These are phyloP conservation scores for Lasiosphaeris hirsuta DNA, from an alignment of 495 filamentous ascomycete genomes.

Conservation along the genomic window DNA sequence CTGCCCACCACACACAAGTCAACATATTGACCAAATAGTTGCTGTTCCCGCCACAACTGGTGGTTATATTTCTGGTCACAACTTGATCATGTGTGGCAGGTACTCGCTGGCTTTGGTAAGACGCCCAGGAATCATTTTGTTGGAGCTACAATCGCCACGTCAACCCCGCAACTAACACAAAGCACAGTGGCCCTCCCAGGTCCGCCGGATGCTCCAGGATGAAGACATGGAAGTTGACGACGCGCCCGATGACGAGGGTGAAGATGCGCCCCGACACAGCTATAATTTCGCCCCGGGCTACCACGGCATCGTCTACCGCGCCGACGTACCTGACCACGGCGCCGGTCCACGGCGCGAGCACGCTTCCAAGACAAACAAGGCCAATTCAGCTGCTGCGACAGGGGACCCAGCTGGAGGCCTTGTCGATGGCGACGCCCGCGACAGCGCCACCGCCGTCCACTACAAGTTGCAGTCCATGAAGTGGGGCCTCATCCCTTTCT, in stretches of 20 bases:
- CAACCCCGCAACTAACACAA: not conserved
- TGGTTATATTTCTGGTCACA: not conserved
- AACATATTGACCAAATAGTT: not conserved
- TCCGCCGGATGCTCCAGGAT: slow-evolving; percentile 67
- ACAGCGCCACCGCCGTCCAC: slow-evolving; percentile 24
- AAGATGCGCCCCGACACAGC: slow-evolving; percentile 61
- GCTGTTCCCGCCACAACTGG: not conserved
- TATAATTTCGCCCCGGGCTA: slow-evolving; percentile 94
- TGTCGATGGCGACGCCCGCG: not conserved
- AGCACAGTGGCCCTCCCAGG: slow-evolving; percentile 55
- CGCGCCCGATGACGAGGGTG: slow-evolving; percentile 62
- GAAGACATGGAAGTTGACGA: slow-evolving; percentile 76
- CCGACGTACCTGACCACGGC: slow-evolving; percentile 59
- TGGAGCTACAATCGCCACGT: not conserved
- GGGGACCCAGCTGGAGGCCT: slow-evolving; percentile 1
- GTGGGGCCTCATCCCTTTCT: slow-evolving; percentile 62
- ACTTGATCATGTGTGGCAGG: slow-evolving; percentile 72
- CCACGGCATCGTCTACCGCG: slow-evolving; percentile 82
- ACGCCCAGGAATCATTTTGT: slow-evolving; percentile 10
- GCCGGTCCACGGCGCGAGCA: slow-evolving; percentile 33
- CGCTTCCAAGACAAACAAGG: not conserved
- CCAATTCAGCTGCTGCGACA: slow-evolving; percentile 14
- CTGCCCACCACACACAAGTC: not conserved
- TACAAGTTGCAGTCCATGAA: slow-evolving; percentile 91
- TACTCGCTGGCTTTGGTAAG: slow-evolving; percentile 78